Percentiles rank a stretch among this genome's conserved stretches.
phyloP scores from a whole-genome alignment of 2,329 filamentous ascomycete species.

The Westerdykella aurantiaca region DNA sequence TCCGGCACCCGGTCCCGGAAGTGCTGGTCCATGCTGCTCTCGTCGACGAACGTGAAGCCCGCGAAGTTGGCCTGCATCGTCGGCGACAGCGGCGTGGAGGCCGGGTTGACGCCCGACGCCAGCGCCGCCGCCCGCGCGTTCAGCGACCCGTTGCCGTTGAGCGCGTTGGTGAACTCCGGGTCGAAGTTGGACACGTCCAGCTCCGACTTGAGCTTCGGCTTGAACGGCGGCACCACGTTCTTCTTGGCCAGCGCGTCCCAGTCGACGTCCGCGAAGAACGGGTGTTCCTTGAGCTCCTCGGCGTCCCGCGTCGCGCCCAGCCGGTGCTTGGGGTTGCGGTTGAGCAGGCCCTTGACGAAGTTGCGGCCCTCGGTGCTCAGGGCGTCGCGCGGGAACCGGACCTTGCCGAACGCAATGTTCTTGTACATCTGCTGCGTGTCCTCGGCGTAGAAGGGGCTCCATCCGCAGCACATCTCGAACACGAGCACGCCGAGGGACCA shows the following conservation, averaged over 20 bases:
- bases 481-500: slow-evolving; percentile 97
- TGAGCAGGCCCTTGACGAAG: slow-evolving; percentile 95
- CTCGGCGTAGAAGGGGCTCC: slow-evolving; percentile 98
- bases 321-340: slow-evolving; percentile 93
- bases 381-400: slow-evolving; percentile 90
- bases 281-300: slow-evolving; percentile 85
- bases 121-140: slow-evolving; percentile 87
- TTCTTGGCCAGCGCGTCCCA: slow-evolving; percentile 87
- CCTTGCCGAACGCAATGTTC: slow-evolving; percentile 98
- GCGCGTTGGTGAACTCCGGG: slow-evolving; percentile 92
- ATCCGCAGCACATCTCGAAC: slow-evolving; percentile 99
- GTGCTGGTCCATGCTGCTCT: slow-evolving; percentile 86
- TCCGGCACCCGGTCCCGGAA: slow-evolving; percentile 44
- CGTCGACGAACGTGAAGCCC: slow-evolving; percentile 98
- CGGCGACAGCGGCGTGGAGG: slow-evolving; percentile 86
- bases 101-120: slow-evolving; percentile 72
- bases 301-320: slow-evolving; percentile 88
- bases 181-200: slow-evolving; percentile 98
- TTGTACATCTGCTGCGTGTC: slow-evolving; percentile 99
- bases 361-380: slow-evolving; percentile 91
- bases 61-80: slow-evolving; percentile 98
- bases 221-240: slow-evolving; percentile 92
- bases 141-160: slow-evolving; percentile 77
- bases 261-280: slow-evolving; percentile 91
- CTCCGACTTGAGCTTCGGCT: slow-evolving; percentile 92